Evolutionary conservation across 768 basidiomycete species (phyloP), one percentile per base, ranked within the genome.

Genomic region (Rhodosporidiobolus sp.): DNA sequence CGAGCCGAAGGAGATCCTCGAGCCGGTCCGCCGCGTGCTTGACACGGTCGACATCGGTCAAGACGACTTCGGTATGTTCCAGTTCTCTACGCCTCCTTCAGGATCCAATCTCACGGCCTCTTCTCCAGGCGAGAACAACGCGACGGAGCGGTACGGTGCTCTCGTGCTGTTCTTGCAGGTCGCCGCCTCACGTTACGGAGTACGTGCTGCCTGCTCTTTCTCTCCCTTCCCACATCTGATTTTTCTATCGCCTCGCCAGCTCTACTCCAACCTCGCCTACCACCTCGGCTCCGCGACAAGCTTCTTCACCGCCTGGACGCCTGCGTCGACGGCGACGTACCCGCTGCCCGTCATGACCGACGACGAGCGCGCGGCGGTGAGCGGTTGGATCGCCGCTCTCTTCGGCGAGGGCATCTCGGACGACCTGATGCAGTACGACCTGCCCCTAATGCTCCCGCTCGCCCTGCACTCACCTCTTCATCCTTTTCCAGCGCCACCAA

Each of bases 401-500:
- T 77, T 75, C 48, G 77, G 77, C 26, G 77, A 78, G 28, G 77
- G 77, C 0, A 78, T 78, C 66, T 76, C 76, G 46, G 77, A 78
- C 52, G 77, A 78, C 26, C 54, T 78, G 9, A 71, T 77, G 61
- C 71, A 76, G 75, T 76, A 3, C 56, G 74, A 55, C 26, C 9
- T 32, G 22, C 6, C 49, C 19, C 32, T 20, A 8, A 7, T 24
- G 2, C 17, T 26, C 6, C n/a, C 32, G 20, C 34, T 12, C 6
- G 2, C 26, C 30, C 14, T 28, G 28, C 12, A 17, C 53, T 26
- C 17, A 53, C 26, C 34, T 22, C 1, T n/a, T 17, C 14, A 0
- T 26, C 38, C 24, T 16, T n/a, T 1, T 20, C 19, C 66, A 81
- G 81, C 22, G 76, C 80, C 0, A 83, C 83, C 0, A 70, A 78